Evolutionary conservation across 352 stramenopile genomes (phyloP).

Genomic region (Globisporangium paddicum): DNA sequence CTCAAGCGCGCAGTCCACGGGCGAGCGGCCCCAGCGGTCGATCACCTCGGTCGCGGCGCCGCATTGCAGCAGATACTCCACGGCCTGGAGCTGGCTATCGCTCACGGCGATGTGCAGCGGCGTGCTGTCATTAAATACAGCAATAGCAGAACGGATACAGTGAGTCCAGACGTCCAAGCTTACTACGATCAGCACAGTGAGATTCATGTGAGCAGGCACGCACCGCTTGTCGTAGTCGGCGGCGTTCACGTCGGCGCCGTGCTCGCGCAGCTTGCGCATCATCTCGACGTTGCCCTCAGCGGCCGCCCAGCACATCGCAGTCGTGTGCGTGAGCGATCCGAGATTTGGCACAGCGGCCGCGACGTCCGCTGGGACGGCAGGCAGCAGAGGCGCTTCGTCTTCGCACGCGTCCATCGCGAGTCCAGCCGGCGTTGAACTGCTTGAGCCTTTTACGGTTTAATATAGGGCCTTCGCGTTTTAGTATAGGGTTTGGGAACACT

Average conservation of each 20-base stretch:
- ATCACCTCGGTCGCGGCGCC: constrained; percentile 46
- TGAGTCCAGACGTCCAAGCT: neutral
- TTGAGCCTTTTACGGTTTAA: no score
- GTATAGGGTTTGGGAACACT: no score
- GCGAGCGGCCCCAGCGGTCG: constrained; percentile 67
- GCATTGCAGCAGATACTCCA: constrained; percentile 56
- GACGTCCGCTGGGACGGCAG: neutral
- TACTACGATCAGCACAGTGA: neutral
- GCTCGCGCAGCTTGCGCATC: constrained; percentile 49
- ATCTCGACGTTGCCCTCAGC: constrained; percentile 55
- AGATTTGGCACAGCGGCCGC: constrained; percentile 13
- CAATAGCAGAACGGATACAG: neutral
- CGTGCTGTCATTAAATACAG: constrained; percentile 31
- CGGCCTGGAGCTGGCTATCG: constrained; percentile 48
- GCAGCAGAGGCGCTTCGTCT: neutral
- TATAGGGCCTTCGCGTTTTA: no score
- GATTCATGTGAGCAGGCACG: neutral
- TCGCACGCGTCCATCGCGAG: no score
- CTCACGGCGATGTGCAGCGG: constrained; percentile 75
- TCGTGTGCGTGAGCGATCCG: constrained; percentile 41
- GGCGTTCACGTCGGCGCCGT: constrained; percentile 65
- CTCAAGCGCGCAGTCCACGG: constrained; percentile 65
- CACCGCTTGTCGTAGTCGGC: constrained; percentile 78
- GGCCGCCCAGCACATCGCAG: constrained; percentile 75
- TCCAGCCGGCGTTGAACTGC: no score